These are phyloP conservation scores for Backusella luteola DNA, from an alignment of 192 early-diverging fungal genomes.

Conservation along the genomic window DNA sequence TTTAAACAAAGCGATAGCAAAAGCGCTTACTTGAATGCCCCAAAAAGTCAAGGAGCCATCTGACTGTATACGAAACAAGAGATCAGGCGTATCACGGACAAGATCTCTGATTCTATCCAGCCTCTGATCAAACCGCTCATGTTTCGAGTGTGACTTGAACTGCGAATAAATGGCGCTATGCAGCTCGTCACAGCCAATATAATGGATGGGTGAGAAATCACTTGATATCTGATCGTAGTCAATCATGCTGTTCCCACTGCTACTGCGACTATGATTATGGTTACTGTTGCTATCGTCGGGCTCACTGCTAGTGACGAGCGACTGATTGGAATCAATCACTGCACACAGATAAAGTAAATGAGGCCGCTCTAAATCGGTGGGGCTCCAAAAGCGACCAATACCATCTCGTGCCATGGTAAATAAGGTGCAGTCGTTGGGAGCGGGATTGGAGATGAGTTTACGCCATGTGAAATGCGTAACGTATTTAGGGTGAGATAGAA, in stretches of 20 bases:
- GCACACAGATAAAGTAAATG: conserved; percentile 65
- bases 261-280: not conserved
- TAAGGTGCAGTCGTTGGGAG: conserved; percentile 35
- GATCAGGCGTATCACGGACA: conserved; percentile 70
- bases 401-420: conserved; percentile 71
- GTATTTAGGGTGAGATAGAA: conserved; percentile 62
- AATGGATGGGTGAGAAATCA: conserved; percentile 57
- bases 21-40: conserved; percentile 68
- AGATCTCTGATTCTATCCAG: conserved; percentile 56
- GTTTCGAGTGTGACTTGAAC: conserved; percentile 11
- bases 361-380: conserved; percentile 44
- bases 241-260: not conserved
- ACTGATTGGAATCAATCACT: conserved; percentile 66
- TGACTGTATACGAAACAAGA: conserved; percentile 67
- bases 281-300: conserved; percentile 8
- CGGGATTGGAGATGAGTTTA: conserved; percentile 27
- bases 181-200: conserved; percentile 54
- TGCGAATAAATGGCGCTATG: conserved; percentile 36
- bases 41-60: conserved; percentile 76
- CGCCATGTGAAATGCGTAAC: conserved; percentile 70
- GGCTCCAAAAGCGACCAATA: conserved; percentile 71
- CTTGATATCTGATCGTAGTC: conserved; percentile 12
- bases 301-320: conserved; percentile 39
- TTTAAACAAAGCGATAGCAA: not conserved
- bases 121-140: conserved; percentile 37